A percentile compares a stretch with the other conserved stretches of the same genome.
Evolutionary conservation across 108 stramenopile genomes (phyloP).

Genomic region (Skeletonema tropicum): DNA sequence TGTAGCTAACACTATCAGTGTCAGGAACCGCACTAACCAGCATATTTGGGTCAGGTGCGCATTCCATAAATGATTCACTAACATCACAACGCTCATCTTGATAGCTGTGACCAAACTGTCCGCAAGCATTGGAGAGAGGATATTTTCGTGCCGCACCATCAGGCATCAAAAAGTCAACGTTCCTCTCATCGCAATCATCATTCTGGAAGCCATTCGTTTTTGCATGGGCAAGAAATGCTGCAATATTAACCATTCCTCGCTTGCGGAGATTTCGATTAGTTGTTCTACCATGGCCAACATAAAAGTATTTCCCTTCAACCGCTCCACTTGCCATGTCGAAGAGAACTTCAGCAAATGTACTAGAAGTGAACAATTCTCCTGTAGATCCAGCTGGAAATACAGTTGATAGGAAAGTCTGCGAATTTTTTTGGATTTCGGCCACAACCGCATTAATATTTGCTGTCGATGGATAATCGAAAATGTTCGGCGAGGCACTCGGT

Average conservation of each 20-base stretch:
- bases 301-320: slow-evolving; percentile 27
- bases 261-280: slow-evolving; percentile 19
- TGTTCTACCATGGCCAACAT: slow-evolving; percentile 34
- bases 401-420: background rate
- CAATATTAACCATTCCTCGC: slow-evolving; percentile 40
- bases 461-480: slow-evolving; percentile 26
- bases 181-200: slow-evolving; percentile 40
- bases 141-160: background rate
- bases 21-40: slow-evolving; percentile 38
- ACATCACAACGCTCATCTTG: slow-evolving; percentile 39
- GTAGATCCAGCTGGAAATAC: background rate
- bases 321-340: slow-evolving; percentile 26
- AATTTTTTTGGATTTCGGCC: background rate
- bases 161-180: slow-evolving; percentile 20
- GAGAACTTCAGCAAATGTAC: slow-evolving; percentile 20
- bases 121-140: slow-evolving; percentile 16
- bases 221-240: slow-evolving; percentile 44
- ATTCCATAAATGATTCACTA: slow-evolving; percentile 37
- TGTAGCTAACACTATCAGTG: background rate
- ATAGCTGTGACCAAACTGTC: slow-evolving; percentile 24
- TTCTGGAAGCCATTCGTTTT: slow-evolving; percentile 40
- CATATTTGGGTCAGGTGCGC: slow-evolving; percentile 39
- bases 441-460: slow-evolving; percentile 11
- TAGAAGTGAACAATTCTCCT: slow-evolving; percentile 21
- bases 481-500: slow-evolving; percentile 24